Conservation (phyloP, 345 rosid species). For the Eucalyptus rudis region DNA sequence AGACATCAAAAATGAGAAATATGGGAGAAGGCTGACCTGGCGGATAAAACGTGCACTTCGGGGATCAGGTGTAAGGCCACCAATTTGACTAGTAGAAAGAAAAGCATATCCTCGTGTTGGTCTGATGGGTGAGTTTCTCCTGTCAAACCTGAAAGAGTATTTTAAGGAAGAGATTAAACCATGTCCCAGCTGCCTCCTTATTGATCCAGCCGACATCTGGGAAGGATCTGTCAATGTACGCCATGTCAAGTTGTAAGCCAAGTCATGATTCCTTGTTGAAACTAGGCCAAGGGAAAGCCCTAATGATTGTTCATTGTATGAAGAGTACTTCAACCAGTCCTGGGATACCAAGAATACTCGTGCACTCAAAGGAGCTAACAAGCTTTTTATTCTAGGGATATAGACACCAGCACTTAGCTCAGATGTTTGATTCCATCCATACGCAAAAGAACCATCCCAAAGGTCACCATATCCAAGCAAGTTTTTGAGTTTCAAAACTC, state of each 20-base stretch:
- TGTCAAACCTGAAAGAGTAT: slow-evolving; percentile 61
- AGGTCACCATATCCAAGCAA: slow-evolving; percentile 84
- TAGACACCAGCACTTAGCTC: slow-evolving; percentile 76
- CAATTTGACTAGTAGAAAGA: slow-evolving; percentile 58
- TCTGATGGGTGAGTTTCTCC: slow-evolving; percentile 64
- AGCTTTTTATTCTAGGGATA: slow-evolving; percentile 58
- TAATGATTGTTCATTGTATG: slow-evolving; percentile 66
- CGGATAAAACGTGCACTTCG: slow-evolving; percentile 70
- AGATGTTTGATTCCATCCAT: slow-evolving; percentile 68
- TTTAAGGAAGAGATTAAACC: slow-evolving; percentile 66
- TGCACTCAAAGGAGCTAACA: slow-evolving; percentile 49
- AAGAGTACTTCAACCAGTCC: slow-evolving; percentile 79
- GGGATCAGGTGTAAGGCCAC: slow-evolving; percentile 89
- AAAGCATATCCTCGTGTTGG: slow-evolving; percentile 86
- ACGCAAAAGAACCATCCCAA: slow-evolving; percentile 80
- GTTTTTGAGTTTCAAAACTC: slow-evolving; percentile 68
- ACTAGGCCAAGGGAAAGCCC: slow-evolving; percentile 82
- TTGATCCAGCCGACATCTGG: slow-evolving; percentile 36
- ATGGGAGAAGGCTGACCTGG: slow-evolving; percentile 36
- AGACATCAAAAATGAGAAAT: neutral
- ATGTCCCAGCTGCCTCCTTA: slow-evolving; percentile 91
- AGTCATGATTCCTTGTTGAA: slow-evolving; percentile 56
- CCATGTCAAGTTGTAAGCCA: slow-evolving; percentile 69
- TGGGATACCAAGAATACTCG: slow-evolving; percentile 67
- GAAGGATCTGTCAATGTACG: slow-evolving; percentile 76